These are phyloP conservation scores for Discostella pseudostelligera DNA, from an alignment of 108 stramenopile genomes.

Conservation along the genomic window DNA sequence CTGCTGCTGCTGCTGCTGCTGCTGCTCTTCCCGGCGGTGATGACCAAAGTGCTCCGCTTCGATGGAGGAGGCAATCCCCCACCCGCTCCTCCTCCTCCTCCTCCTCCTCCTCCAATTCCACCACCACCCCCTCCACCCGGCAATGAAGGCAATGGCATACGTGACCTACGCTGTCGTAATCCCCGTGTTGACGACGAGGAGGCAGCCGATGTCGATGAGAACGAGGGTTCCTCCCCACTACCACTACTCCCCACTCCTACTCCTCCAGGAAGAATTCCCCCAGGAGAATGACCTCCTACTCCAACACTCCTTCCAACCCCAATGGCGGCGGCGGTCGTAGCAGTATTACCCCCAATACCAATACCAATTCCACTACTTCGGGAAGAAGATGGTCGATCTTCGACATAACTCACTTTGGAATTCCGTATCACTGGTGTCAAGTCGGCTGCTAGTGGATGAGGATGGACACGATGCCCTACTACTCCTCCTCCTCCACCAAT, in stretches of 20 bases:
- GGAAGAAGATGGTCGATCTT: not conserved
- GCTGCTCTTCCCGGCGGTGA: not conserved
- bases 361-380: not conserved
- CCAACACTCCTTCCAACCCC: too few relatives aligned
- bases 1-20: not conserved
- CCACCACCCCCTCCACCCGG: too few relatives aligned
- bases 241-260: not conserved
- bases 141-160: not conserved
- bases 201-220: too few relatives aligned
- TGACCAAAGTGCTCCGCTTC: too few relatives aligned
- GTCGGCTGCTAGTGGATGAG: not conserved
- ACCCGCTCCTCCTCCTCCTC: too few relatives aligned
- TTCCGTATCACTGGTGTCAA: constrained; percentile 3
- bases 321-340: too few relatives aligned
- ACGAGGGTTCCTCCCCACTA: too few relatives aligned
- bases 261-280: not conserved
- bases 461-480: not conserved
- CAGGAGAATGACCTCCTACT: too few relatives aligned
- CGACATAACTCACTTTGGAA: not conserved
- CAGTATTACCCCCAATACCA: not conserved
- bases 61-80: not conserved
- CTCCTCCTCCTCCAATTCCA: too few relatives aligned
- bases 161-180: not conserved
- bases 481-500: too few relatives aligned
- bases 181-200: not conserved